Evolutionary conservation across 225 moss, liverwort and hornwort genomes (phyloP), one percentile per base, ranked within the genome.

Genomic region (Antitrichia curtipendula): DNA sequence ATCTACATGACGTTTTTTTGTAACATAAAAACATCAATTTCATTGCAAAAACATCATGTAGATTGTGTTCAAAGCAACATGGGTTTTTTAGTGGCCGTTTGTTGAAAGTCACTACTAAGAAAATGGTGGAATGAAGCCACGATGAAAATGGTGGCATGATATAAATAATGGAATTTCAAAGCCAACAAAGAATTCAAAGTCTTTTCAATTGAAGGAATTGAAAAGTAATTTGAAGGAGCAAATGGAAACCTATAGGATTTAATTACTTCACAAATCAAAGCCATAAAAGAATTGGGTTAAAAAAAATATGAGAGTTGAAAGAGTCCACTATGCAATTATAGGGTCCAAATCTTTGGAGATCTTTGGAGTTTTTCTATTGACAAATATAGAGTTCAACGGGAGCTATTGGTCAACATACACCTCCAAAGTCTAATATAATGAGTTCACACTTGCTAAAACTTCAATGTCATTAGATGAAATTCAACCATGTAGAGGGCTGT

Each of bases 311-410:
- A 19, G 12, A 29, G 3, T 47, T 29, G 0, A 47, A 71, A 9
- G n/a, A 15, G 8, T 43, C 2, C 1, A 5, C 5, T 25, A 0
- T 43, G 3, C 27, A 71, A 8, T 9, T 9, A 71, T 17, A 45
- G 45, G n/a, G 11, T 66, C 0, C 3, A 3, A 6, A 20, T 65
- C 5, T 64, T 34, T 64, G 2, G 15, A 36, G 36, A 65, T 65
- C n/a, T 36, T 65, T 65, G 9, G 9, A 8, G 0, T 1, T 20
- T 65, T 6, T 36, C 2, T 10, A 71, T 71, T 16, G 17, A 10
- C 6, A 72, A 72, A 72, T 45, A 28, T 72, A 72, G 3, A 43
- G 0, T 28, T 21, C 3, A 41, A 71, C 0, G 0, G 0, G 0
- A 5, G 0, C 1, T 43, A 16, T 43, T 43, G 28, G 16, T 28